These are phyloP conservation scores for Vigna unguiculata DNA, from an alignment of 306 rosid genomes.

Conservation along the genomic window DNA sequence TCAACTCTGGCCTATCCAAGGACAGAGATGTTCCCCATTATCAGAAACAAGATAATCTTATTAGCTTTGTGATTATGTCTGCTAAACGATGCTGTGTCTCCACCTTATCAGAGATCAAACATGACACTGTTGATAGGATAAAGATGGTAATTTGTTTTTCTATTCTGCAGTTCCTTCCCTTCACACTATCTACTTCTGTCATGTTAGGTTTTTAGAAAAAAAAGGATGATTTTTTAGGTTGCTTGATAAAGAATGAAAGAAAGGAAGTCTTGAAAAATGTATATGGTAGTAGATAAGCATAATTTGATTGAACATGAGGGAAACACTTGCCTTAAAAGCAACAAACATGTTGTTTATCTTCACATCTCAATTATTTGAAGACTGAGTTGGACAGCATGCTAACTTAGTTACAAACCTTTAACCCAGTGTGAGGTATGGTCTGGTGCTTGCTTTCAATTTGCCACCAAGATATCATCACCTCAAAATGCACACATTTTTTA, in stretches of 20 bases:
- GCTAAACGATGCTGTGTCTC: background rate
- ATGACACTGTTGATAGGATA: background rate
- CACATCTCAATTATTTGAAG: conserved; percentile 31
- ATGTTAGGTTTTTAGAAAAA: background rate
- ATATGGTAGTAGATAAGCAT: background rate
- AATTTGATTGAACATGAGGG: conserved; percentile 14
- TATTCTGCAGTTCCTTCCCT: background rate
- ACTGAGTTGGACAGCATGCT: conserved; percentile 41
- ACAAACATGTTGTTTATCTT: conserved; percentile 26
- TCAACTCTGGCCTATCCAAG: conserved; percentile 30
- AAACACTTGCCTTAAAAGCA: conserved; percentile 38
- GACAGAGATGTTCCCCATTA: conserved; percentile 15
- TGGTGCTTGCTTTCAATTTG: conserved; percentile 28
- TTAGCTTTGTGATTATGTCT: background rate
- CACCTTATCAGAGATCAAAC: background rate
- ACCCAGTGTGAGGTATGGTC: background rate
- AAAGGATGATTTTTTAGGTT: no score
- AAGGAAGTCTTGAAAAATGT: no score
- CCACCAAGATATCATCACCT: background rate
- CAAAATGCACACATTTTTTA: background rate
- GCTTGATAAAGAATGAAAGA: no score
- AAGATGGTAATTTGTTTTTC: background rate
- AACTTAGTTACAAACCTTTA: conserved; percentile 15
- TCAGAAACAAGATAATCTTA: background rate
- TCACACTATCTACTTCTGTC: background rate